Percentiles rank a stretch among this genome's conserved stretches.
phyloP scores from a whole-genome alignment of 177 flowering plant genomes.

The Vitis hybrid region DNA sequence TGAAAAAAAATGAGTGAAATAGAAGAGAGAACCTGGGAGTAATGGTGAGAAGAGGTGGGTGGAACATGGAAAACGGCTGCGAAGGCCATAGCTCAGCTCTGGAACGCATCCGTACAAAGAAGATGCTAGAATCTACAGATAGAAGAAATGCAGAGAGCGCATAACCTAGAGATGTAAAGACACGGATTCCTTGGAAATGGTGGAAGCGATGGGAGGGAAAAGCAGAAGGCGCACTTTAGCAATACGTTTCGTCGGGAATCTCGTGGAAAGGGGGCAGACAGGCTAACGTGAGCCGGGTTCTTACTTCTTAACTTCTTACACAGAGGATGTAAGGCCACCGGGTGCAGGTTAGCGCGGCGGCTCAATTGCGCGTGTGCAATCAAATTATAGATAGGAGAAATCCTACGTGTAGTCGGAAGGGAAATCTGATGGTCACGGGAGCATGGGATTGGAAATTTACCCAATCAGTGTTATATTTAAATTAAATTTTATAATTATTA shows the following conservation, averaged over 20 bases:
- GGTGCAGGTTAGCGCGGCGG: no score
- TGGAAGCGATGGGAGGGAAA: constrained; percentile 21
- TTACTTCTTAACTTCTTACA: no score
- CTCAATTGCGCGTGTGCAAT: no score
- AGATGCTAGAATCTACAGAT: constrained; percentile 6
- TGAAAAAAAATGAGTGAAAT: neutral
- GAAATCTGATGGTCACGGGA: no score
- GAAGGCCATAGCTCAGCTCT: constrained; percentile 27
- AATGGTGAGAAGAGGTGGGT: constrained; percentile 9
- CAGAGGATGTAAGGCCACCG: no score
- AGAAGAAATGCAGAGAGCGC: neutral
- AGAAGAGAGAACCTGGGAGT: constrained; percentile 20
- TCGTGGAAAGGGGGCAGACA: no score
- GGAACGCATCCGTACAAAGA: constrained; percentile 17
- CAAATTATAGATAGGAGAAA: no score
- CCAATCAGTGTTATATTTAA: no score
- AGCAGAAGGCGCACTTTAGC: constrained; percentile 7
- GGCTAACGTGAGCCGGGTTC: no score
- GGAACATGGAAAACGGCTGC: constrained; percentile 24
- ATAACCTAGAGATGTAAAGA: neutral
- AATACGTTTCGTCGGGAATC: constrained; percentile 10
- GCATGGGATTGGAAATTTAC: no score
- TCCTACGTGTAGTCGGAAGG: no score
- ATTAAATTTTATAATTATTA: no score
- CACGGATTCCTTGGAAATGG: constrained; percentile 6